Conservation (phyloP, 2,329 filamentous ascomycete species). For the Alternaria brassicicola region DNA sequence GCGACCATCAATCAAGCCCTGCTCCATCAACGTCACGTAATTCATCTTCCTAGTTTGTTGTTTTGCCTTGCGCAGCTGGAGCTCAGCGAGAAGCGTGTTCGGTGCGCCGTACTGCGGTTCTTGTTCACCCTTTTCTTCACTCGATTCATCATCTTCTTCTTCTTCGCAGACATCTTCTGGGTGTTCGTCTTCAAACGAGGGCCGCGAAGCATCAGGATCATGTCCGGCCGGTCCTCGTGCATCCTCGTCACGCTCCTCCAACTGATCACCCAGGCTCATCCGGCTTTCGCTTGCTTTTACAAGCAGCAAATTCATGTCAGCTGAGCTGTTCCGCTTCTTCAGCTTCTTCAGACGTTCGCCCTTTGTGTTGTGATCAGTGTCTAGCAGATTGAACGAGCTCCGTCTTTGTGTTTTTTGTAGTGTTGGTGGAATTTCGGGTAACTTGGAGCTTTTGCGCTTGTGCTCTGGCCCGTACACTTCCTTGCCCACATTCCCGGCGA, state of each 20-base stretch:
- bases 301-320: conserved; percentile 44
- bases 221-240: conserved; percentile 35
- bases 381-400: conserved; percentile 47
- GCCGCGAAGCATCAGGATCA: conserved; percentile 22
- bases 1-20: conserved; percentile 70
- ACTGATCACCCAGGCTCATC: conserved; percentile 46
- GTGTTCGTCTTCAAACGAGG: conserved; percentile 23
- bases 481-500: conserved; percentile 74
- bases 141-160: conserved; percentile 54
- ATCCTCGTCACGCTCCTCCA: conserved; percentile 39
- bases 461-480: conserved; percentile 70
- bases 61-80: conserved; percentile 89
- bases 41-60: conserved; percentile 80
- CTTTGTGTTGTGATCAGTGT: conserved; percentile 47
- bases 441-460: conserved; percentile 50
- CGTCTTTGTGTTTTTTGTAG: conserved; percentile 42
- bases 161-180: conserved; percentile 46
- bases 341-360: conserved; percentile 49
- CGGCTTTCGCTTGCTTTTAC: conserved; percentile 42
- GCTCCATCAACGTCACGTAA: conserved; percentile 66
- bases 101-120: conserved; percentile 70
- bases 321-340: conserved; percentile 50
- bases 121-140: conserved; percentile 49
- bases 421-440: conserved; percentile 31
- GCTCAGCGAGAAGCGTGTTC: conserved; percentile 88